A percentile compares a stretch with the other conserved stretches of the same genome.
Conservation (phyloP, 768 basidiomycete genomes). For the Tubosaeta sp. region DNA sequence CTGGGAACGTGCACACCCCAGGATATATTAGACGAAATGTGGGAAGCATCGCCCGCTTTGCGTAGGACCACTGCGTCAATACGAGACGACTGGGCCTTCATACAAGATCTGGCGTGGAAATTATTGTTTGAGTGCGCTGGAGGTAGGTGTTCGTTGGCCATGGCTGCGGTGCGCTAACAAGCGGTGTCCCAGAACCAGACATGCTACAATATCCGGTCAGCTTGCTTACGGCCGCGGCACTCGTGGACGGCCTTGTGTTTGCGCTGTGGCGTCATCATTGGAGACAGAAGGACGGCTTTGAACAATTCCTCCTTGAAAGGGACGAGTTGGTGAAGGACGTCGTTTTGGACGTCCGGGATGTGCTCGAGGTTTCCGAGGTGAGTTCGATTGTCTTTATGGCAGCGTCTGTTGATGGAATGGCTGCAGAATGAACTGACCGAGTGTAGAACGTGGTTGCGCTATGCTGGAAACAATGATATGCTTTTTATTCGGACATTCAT, state of each 20-base stretch:
- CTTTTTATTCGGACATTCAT: too few relatives aligned
- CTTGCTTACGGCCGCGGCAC: constrained; percentile 48
- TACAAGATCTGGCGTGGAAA: constrained; percentile 47
- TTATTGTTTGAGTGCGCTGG: constrained; percentile 44
- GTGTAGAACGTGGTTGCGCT: constrained; percentile 21
- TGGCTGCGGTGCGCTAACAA: not conserved
- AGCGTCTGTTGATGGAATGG: constrained; percentile 1
- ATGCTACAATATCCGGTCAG: constrained; percentile 50
- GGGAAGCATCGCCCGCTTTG: constrained; percentile 51
- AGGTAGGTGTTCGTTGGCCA: constrained; percentile 13
- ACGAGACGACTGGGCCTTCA: constrained; percentile 43
- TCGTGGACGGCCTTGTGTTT: constrained; percentile 43
- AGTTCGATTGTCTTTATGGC: not conserved
- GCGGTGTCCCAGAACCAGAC: constrained; percentile 41
- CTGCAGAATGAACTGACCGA: constrained; percentile 23
- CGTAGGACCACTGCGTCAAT: constrained; percentile 34
- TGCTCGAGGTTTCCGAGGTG: constrained; percentile 21
- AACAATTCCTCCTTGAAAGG: constrained; percentile 11
- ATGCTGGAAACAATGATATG: too few relatives aligned
- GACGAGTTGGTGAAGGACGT: constrained; percentile 10
- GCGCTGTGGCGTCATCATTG: constrained; percentile 36
- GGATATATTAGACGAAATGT: constrained; percentile 53
- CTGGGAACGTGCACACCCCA: constrained; percentile 52
- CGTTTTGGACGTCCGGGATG: constrained; percentile 22
- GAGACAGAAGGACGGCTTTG: too few relatives aligned